A percentile compares a stretch with the other conserved stretches of the same genome.
Conservation (phyloP, 177 flowering plant genomes). For the Vitis hybrid region DNA sequence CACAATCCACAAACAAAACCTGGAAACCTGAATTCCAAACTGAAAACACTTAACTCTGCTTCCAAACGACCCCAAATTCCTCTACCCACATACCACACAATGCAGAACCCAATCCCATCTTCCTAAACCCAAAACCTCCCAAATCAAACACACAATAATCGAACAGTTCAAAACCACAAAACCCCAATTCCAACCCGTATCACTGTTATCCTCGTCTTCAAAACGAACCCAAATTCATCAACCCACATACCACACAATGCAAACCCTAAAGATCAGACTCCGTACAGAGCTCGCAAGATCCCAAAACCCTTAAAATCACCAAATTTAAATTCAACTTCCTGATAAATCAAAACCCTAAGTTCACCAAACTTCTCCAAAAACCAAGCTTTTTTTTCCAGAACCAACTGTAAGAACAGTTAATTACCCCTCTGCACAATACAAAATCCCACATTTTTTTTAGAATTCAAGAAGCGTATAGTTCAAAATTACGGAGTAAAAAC, state of each 20-base stretch:
- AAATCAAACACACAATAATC: slow-evolving; percentile 4
- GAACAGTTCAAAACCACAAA: slow-evolving; percentile 5
- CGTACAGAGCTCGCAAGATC: slow-evolving; percentile 1
- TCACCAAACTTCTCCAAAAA: slow-evolving; percentile 2
- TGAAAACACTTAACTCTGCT: slow-evolving; percentile 3
- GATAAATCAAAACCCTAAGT: slow-evolving; percentile 30
- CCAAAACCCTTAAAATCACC: slow-evolving; percentile 37
- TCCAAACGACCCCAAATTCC: slow-evolving; percentile 15
- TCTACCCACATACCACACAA: slow-evolving; percentile 12
- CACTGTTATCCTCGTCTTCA: slow-evolving; percentile 13
- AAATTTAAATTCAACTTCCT: slow-evolving; percentile 5
- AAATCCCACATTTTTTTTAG: slow-evolving; percentile 9
- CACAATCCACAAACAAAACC: slow-evolving; percentile 27
- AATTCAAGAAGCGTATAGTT: slow-evolving; percentile 16
- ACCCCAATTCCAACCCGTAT: slow-evolving; percentile 6
- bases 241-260: slow-evolving; percentile 24
- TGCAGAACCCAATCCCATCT: slow-evolving; percentile 4
- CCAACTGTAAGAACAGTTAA: slow-evolving; percentile 11
- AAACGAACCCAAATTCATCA: slow-evolving; percentile 17
- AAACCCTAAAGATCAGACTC: slow-evolving; percentile 28
- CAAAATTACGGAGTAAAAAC: slow-evolving; percentile 15
- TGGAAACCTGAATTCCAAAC: slow-evolving; percentile 5
- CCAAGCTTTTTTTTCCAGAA: neutral
- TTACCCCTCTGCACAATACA: slow-evolving; percentile 22
- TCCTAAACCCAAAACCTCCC: slow-evolving; percentile 1